Conservation (phyloP, 2,329 filamentous ascomycete genomes). For the Stagonosporopsis rhizophila region DNA sequence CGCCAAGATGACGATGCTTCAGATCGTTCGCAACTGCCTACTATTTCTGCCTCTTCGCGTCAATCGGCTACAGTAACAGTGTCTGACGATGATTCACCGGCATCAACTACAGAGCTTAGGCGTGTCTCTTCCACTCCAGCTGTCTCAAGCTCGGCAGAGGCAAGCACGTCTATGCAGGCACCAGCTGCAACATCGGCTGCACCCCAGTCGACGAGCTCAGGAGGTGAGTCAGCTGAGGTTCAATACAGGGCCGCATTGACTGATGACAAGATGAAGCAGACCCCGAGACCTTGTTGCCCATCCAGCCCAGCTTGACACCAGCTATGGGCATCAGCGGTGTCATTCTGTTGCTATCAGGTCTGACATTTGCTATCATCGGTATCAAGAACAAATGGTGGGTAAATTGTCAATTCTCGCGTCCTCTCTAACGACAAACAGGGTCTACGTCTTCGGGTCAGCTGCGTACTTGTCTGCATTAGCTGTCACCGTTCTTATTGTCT, state of each 20-base stretch:
- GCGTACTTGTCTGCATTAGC: conserved; percentile 76
- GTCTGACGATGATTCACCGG: conserved; percentile 17
- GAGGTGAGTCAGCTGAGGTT: conserved; percentile 23
- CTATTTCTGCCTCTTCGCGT: conserved; percentile 21
- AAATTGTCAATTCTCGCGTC: not conserved
- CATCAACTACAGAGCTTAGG: conserved; percentile 22
- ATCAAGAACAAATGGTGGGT: conserved; percentile 75
- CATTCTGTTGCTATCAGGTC: conserved; percentile 76
- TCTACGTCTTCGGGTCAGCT: conserved; percentile 72
- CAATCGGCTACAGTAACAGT: conserved; percentile 27
- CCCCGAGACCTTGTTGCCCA: conserved; percentile 62
- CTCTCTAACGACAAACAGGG: conserved; percentile 36
- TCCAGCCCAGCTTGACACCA: conserved; percentile 78
- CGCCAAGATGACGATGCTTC: conserved; percentile 41
- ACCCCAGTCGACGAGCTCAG: conserved; percentile 28
- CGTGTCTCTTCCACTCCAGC: conserved; percentile 22
- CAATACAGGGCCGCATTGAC: not conserved
- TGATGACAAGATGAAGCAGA: conserved; percentile 12
- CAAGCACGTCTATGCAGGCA: conserved; percentile 20
- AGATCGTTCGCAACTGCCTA: conserved; percentile 22
- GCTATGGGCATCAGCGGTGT: conserved; percentile 80
- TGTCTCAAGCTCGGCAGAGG: conserved; percentile 22
- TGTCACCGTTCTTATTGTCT: conserved; percentile 82
- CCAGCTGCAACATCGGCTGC: conserved; percentile 25
- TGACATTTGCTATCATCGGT: conserved; percentile 75